Base-by-base conservation (phyloP, 768 basidiomycete species). In the Mycena capillaripes region DNA sequence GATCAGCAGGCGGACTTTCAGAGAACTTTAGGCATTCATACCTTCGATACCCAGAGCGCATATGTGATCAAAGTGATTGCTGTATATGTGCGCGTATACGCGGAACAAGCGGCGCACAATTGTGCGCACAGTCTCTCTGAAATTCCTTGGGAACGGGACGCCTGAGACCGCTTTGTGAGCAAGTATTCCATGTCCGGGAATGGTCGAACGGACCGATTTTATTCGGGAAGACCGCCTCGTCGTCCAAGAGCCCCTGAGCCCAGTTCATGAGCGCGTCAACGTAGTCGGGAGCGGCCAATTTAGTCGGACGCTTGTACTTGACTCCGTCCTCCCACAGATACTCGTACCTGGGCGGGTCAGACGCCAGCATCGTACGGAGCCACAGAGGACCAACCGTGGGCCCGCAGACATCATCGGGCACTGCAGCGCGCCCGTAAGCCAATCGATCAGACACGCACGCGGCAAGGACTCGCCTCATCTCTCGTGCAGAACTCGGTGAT, bases 211-310 rank as follows among this genome's bases (percentile, higher is more conserved):
- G 73, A 94, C 97, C 98, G 77, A 98, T 97, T 85, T 94, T 95
- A 81, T 96, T 96, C 3, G 98, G 98, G 81, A 99, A 99, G 63
- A 96, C 84, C 19, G 86, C 87, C 78, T 97, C 97, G 80, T 99
- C 97, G 80, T 99, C 98, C 30, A 99, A 86, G 64, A 97, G 86
- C 63, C 87, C 88, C 81, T 99, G 98, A 7, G 95, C 93, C 98
- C 98, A 99, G 81, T 97, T 98, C 98, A 99, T 99, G 65, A 99
- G 86, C 12, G 95, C 94, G 78, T 99, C 98, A 48, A 99, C 97
- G 79, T 99, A 99, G 71, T 97, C 96, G 0, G 96, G 96, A 3
- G 96, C 96, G 1, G 95, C 89, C n/a, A 97, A 88, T 81, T 97
- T 97, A n/a, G 95, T 95, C 19, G 96, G 96, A 48, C 89, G 91